A percentile compares a stretch with the other conserved stretches of the same genome.
phyloP scores from a whole-genome alignment of 345 rosid species.

The Leavenworthia alabamica region DNA sequence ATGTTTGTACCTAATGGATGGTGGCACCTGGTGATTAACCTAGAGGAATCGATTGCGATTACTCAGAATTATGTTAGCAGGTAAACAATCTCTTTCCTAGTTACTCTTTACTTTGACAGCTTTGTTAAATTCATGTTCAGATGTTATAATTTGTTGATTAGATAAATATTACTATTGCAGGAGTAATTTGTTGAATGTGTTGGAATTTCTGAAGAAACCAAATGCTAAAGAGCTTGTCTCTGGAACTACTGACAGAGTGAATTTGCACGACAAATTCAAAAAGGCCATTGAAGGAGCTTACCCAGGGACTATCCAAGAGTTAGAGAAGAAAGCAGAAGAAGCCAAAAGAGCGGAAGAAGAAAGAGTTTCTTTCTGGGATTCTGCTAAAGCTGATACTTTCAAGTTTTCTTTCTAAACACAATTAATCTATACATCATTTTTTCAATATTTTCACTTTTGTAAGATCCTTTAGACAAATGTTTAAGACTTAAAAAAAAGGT shows the following conservation, averaged over 20 bases:
- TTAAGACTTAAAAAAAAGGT: too few relatives aligned
- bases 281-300: constrained; percentile 52
- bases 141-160: not conserved
- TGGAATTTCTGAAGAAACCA: constrained; percentile 81
- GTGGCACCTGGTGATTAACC: constrained; percentile 98
- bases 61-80: constrained; percentile 97
- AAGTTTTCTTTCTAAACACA: constrained; percentile 55
- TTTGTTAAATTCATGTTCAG: not conserved
- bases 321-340: constrained; percentile 56
- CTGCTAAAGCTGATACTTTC: constrained; percentile 70
- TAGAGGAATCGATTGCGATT: constrained; percentile 89
- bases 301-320: constrained; percentile 56
- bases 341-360: constrained; percentile 41
- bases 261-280: constrained; percentile 67
- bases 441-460: not conserved
- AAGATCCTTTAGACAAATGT: not conserved
- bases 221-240: constrained; percentile 80
- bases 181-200: constrained; percentile 75
- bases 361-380: constrained; percentile 77
- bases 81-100: constrained; percentile 23
- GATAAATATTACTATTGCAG: constrained; percentile 35
- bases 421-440: not conserved
- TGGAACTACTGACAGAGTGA: constrained; percentile 74
- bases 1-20: constrained; percentile 95
- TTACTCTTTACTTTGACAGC: constrained; percentile 6